These are phyloP conservation scores for Ogataea hybrid DNA, from an alignment of 1,139 yeast species.

Conservation along the genomic window DNA sequence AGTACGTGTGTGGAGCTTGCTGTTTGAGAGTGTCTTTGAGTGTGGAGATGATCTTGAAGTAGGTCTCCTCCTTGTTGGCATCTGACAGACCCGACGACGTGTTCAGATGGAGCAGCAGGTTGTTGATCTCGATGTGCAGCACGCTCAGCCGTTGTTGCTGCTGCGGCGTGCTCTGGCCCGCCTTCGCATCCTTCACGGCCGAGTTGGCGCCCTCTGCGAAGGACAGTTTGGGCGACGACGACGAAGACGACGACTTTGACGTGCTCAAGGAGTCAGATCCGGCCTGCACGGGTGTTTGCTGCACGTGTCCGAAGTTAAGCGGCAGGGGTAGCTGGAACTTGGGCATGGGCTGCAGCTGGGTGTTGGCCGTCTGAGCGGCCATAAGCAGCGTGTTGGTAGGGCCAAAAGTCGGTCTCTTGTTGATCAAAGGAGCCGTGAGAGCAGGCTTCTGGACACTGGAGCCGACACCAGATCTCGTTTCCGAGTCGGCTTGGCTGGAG, in stretches of 20 bases:
- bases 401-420: conserved; percentile 18
- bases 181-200: conserved; percentile 5
- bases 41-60: conserved; percentile 19
- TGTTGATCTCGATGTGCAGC: conserved; percentile 27
- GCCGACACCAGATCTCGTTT: conserved; percentile 4
- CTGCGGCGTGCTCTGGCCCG: conserved; percentile 9
- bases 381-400: conserved; percentile 22
- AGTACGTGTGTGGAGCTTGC: conserved; percentile 9
- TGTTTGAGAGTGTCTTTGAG: conserved; percentile 18
- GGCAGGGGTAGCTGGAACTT: conserved; percentile 26
- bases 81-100: conserved; percentile 18
- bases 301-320: conserved; percentile 12
- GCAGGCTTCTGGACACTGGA: conserved; percentile 7
- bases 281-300: conserved; percentile 10
- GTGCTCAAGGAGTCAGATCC: conserved; percentile 6
- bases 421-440: conserved; percentile 3
- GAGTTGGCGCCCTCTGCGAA: conserved; percentile 11
- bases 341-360: conserved; percentile 14
- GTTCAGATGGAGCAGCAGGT: conserved; percentile 25
- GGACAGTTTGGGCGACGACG: conserved; percentile 18
- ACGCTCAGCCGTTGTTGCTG: conserved; percentile 18
- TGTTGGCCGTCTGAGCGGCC: conserved; percentile 23
- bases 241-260: conserved; percentile 18
- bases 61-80: conserved; percentile 24
- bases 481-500: conserved; percentile 4